Evolutionary conservation across 352 stramenopile species (phyloP).

Genomic region (Phytophthora palmivora): DNA sequence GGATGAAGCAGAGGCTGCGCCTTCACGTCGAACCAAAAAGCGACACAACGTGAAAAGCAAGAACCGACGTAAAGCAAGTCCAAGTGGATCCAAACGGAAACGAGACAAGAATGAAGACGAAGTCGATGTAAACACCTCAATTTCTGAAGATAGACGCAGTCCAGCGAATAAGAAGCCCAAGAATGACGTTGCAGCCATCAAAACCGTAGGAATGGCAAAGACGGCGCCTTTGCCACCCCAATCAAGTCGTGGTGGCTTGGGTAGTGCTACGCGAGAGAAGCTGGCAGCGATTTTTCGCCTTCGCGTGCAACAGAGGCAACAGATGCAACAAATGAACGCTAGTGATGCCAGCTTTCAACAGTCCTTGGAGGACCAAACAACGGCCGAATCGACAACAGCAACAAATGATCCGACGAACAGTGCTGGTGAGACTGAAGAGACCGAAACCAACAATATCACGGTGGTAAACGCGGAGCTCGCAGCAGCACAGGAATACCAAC

Average conservation of each 20-base stretch:
- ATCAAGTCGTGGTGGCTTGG: conserved; percentile 16
- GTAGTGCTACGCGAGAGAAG: conserved; percentile 50
- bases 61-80: conserved; percentile 3
- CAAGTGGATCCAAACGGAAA: conserved; percentile 29
- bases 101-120: conserved; percentile 12
- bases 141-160: neutral
- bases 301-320: conserved; percentile 56
- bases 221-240: conserved; percentile 15
- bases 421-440: conserved; percentile 2
- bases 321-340: conserved; percentile 40
- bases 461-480: conserved; percentile 23
- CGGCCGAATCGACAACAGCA: conserved; percentile 8
- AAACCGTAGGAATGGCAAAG: conserved; percentile 1
- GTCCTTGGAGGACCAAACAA: conserved; percentile 36
- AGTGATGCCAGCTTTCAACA: conserved; percentile 27
- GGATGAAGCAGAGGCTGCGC: conserved; percentile 16
- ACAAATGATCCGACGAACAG: neutral
- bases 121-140: neutral
- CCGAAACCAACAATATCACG: conserved; percentile 4
- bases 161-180: conserved; percentile 23
- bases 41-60: conserved; percentile 3
- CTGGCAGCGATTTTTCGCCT: conserved; percentile 70
- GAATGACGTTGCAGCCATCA: conserved; percentile 3
- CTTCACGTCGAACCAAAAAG: conserved; percentile 13
- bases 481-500: conserved; percentile 56